Evolutionary conservation across 805 yeast genomes (phyloP).

Genomic region (Torulaspora gathmanii): DNA sequence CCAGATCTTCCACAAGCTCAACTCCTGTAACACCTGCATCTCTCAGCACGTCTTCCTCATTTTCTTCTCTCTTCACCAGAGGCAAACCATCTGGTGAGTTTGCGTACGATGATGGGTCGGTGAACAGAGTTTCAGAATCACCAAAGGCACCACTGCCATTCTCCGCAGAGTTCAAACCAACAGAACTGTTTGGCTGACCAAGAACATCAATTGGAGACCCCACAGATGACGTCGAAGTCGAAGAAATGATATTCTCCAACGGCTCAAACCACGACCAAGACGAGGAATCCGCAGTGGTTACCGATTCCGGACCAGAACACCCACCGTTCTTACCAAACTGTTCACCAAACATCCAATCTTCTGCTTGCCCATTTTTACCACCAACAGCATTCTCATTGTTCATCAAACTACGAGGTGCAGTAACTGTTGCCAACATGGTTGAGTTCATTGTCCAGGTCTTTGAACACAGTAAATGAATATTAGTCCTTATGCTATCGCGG

Average conservation of each 20-base stretch:
- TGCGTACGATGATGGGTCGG: conserved; percentile 13
- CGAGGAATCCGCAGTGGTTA: conserved; percentile 11
- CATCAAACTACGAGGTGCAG: conserved; percentile 8
- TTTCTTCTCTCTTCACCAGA: conserved; percentile 6
- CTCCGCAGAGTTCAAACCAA: neutral
- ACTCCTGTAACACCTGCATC: neutral
- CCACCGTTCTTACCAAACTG: conserved; percentile 4
- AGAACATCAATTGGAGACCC: conserved; percentile 19
- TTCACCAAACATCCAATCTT: conserved; percentile 19
- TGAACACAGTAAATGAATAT: neutral
- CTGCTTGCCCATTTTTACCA: conserved; percentile 7
- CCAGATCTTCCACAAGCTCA: conserved; percentile 3
- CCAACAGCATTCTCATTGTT: neutral
- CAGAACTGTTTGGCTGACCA: neutral
- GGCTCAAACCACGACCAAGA: conserved; percentile 29
- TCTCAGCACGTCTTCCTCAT: conserved; percentile 3
- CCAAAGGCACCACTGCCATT: conserved; percentile 1
- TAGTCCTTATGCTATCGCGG: conserved; percentile 1
- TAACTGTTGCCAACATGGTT: conserved; percentile 2
- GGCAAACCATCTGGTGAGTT: conserved; percentile 8
- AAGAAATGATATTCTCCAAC: conserved; percentile 26
- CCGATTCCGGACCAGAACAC: conserved; percentile 11
- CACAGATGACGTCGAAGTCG: conserved; percentile 24
- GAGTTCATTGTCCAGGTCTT: conserved; percentile 3
- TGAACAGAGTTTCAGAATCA: conserved; percentile 6